phyloP scores from a whole-genome alignment of 1,284 basidiomycete species.

The Vanrija sp. region DNA sequence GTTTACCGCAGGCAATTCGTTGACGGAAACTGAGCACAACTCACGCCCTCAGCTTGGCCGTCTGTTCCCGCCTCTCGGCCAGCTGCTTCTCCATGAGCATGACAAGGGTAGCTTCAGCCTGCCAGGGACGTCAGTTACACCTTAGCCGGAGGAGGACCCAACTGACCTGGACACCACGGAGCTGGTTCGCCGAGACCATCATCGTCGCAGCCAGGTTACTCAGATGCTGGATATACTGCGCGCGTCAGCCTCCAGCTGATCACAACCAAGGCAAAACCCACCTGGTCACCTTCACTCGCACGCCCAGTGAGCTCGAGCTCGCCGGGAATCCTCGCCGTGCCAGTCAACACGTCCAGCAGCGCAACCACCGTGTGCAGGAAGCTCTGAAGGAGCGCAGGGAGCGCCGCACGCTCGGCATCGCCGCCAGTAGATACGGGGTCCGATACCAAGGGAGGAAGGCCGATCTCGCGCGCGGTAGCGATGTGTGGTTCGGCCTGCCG shows the following conservation, averaged over 20 bases:
- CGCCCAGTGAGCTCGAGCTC: slow-evolving; percentile 33
- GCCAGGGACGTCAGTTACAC: background rate
- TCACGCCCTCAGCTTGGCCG: slow-evolving; percentile 26
- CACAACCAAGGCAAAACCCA: slow-evolving; percentile 7
- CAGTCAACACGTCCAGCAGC: slow-evolving; percentile 36
- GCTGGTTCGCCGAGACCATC: slow-evolving; percentile 44
- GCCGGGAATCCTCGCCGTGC: slow-evolving; percentile 34
- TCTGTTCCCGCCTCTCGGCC: slow-evolving; percentile 31
- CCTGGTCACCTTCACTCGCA: slow-evolving; percentile 44
- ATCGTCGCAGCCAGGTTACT: slow-evolving; percentile 42
- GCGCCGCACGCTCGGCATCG: slow-evolving; percentile 14
- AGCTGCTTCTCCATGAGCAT: slow-evolving; percentile 45
- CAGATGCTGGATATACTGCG: slow-evolving; percentile 45
- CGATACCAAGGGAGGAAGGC: slow-evolving; percentile 23
- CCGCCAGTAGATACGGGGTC: slow-evolving; percentile 19
- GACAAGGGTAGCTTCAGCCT: slow-evolving; percentile 44
- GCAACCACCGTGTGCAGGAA: slow-evolving; percentile 43
- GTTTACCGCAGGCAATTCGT: background rate
- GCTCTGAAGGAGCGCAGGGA: slow-evolving; percentile 37
- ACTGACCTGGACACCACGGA: slow-evolving; percentile 33
- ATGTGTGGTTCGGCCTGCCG: slow-evolving; percentile 32
- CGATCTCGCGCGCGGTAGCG: slow-evolving; percentile 29
- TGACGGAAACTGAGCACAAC: slow-evolving; percentile 2
- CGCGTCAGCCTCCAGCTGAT: background rate
- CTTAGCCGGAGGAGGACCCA: background rate